Evolutionary conservation across 2,329 filamentous ascomycete genomes (phyloP).

Genomic region (Herpotrichia juniperi): DNA sequence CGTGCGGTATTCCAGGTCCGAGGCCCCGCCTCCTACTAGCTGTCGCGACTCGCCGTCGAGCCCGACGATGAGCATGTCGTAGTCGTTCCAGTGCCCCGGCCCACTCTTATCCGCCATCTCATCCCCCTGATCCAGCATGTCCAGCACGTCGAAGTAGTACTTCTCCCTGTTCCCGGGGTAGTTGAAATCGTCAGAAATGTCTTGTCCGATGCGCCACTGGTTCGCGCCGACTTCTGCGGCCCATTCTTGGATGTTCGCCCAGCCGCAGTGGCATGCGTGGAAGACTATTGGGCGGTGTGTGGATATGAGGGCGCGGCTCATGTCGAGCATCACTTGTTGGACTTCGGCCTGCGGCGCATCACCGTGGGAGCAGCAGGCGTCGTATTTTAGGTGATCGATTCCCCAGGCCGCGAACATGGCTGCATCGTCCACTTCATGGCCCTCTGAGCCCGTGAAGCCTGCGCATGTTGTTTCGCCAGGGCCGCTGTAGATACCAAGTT

Average conservation of each 20-base stretch:
- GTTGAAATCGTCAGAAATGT: constrained; percentile 41
- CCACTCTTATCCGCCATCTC: constrained; percentile 21
- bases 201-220: constrained; percentile 35
- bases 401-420: constrained; percentile 31
- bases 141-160: constrained; percentile 49
- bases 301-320: constrained; percentile 23
- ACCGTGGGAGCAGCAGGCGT: constrained; percentile 26
- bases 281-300: constrained; percentile 26
- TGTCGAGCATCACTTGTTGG: constrained; percentile 29
- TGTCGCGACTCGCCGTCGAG: constrained; percentile 26
- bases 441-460: constrained; percentile 26
- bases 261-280: constrained; percentile 33
- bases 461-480: constrained; percentile 31
- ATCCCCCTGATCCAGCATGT: constrained; percentile 44
- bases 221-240: constrained; percentile 28
- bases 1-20: constrained; percentile 44
- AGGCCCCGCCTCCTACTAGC: constrained; percentile 23
- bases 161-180: constrained; percentile 41
- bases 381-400: constrained; percentile 32
- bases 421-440: constrained; percentile 28
- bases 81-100: constrained; percentile 31
- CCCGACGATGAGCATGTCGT: constrained; percentile 34
- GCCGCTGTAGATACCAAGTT: constrained; percentile 49
- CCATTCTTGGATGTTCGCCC: constrained; percentile 28
- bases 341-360: constrained; percentile 24